Evolutionary conservation across 2,329 filamentous ascomycete species (phyloP).

Genomic region (Fusarium annulatum): DNA sequence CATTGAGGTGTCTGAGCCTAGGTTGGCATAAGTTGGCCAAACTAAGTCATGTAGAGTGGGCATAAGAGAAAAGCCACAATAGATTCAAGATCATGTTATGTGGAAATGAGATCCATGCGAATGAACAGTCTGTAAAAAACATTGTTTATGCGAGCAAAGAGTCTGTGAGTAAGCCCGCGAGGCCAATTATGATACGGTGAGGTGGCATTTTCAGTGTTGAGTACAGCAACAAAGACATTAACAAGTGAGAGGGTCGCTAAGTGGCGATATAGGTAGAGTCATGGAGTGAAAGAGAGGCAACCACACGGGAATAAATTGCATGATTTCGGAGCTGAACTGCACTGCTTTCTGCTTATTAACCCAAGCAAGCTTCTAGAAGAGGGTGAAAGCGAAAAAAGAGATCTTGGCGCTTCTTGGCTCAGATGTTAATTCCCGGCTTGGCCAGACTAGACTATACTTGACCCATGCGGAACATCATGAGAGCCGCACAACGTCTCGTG

Average conservation of each 20-base stretch:
- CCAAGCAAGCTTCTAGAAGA: constrained; percentile 1
- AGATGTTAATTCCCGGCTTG: constrained; percentile 18
- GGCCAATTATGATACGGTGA: not conserved
- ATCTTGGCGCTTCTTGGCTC: constrained; percentile 8
- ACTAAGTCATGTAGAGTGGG: not conserved
- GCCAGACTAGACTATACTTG: constrained; percentile 4
- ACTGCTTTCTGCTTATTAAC: not conserved
- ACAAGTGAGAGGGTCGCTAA: not conserved
- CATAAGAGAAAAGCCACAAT: not conserved
- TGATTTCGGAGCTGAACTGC: not conserved
- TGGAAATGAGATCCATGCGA: not conserved
- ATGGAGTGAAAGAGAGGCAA: not conserved
- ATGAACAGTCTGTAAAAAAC: not conserved
- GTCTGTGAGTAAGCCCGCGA: not conserved
- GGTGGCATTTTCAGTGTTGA: not conserved
- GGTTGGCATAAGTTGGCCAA: not conserved
- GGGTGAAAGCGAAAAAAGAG: not conserved
- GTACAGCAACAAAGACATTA: not conserved
- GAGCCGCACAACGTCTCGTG: not conserved
- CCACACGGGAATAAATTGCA: not conserved
- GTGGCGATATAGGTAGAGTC: not conserved
- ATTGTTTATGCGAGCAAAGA: not conserved
- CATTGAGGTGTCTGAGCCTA: not conserved
- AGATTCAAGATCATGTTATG: not conserved
- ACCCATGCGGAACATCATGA: not conserved